Evolutionary conservation across 108 stramenopile genomes (phyloP).

Genomic region (Pseudonitzschia pungens): DNA sequence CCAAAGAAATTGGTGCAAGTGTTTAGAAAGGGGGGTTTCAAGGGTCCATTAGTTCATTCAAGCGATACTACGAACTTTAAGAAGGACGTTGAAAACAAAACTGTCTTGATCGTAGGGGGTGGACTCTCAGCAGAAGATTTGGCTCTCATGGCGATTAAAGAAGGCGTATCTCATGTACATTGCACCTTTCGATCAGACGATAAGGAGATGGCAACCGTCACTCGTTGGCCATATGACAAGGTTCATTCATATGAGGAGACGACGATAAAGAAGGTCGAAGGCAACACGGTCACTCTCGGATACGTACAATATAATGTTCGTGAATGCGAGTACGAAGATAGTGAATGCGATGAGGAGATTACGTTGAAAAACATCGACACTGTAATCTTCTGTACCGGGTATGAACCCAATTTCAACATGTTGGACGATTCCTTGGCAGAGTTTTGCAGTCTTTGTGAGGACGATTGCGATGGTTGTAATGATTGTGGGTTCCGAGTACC

Average conservation of each 20-base stretch:
- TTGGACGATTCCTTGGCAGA: conserved; percentile 26
- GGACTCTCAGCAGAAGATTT: conserved; percentile 64
- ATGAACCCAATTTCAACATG: conserved; percentile 37
- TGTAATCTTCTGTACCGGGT: conserved; percentile 62
- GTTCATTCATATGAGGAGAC: conserved; percentile 15
- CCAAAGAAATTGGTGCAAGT: conserved; percentile 20
- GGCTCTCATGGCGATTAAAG: conserved; percentile 44
- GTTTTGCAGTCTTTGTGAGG: neutral
- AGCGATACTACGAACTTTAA: conserved; percentile 29
- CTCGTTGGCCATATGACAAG: conserved; percentile 47
- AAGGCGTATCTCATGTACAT: conserved; percentile 39
- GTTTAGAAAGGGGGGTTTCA: conserved; percentile 5
- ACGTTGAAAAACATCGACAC: conserved; percentile 42
- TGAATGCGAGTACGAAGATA: neutral
- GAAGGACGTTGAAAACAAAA: conserved; percentile 38
- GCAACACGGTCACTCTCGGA: conserved; percentile 2
- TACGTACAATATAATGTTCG: neutral
- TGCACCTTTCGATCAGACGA: conserved; percentile 34
- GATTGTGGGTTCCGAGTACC: neutral
- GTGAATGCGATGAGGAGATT: neutral
- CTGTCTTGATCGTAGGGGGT: conserved; percentile 53
- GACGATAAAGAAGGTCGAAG: conserved; percentile 8
- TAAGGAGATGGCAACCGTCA: neutral
- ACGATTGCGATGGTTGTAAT: neutral
- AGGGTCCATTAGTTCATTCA: conserved; percentile 36